Conservation (phyloP, 768 basidiomycete genomes). For the Lenzites betulinus region DNA sequence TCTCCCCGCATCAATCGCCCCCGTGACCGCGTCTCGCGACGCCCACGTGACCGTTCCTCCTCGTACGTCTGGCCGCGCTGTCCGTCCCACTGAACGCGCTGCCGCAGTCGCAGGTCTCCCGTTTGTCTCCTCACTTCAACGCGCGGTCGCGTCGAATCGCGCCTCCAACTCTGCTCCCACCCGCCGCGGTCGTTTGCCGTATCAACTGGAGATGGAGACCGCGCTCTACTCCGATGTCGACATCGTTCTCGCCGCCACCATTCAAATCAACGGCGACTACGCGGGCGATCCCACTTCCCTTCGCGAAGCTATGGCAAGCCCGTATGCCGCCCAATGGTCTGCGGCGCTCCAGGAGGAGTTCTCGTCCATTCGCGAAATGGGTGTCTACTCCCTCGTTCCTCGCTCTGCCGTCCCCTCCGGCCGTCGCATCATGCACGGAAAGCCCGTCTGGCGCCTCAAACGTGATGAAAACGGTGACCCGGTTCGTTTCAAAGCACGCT, state of each 20-base stretch:
- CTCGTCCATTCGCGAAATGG: slow-evolving; percentile 11
- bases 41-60: no score
- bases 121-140: background rate
- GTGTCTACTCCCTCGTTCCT: slow-evolving; percentile 27
- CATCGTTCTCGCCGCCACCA: slow-evolving; percentile 20
- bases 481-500: slow-evolving; percentile 35
- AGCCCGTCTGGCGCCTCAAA: slow-evolving; percentile 34
- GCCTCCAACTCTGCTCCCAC: slow-evolving; percentile 5
- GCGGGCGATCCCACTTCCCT: slow-evolving; percentile 24
- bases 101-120: background rate
- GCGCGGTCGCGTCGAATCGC: slow-evolving; percentile 13
- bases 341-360: slow-evolving; percentile 29
- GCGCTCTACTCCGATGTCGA: background rate
- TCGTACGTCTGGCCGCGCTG: no score
- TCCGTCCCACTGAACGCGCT: background rate
- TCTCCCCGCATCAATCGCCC: no score
- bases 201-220: background rate
- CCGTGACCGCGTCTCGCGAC: no score
- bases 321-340: slow-evolving; percentile 25
- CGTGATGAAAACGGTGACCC: slow-evolving; percentile 25
- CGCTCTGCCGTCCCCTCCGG: slow-evolving; percentile 22
- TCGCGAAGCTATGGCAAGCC: slow-evolving; percentile 24
- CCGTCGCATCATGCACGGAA: slow-evolving; percentile 7
- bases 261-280: slow-evolving; percentile 22
- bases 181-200: background rate